Conservation (phyloP, 495 filamentous ascomycete genomes). For the Aspergillus olivimuriae region DNA sequence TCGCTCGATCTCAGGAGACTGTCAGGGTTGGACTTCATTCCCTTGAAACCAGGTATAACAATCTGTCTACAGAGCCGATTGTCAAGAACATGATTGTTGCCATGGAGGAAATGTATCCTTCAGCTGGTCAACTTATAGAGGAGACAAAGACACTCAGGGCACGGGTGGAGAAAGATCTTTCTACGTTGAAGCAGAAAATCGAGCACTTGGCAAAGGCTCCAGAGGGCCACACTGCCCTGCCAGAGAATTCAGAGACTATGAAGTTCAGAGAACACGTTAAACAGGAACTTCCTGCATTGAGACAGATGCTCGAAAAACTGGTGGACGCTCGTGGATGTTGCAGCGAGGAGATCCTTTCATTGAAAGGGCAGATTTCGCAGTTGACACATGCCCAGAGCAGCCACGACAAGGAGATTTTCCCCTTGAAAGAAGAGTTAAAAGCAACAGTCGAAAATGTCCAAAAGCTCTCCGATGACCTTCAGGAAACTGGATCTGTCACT, state of each 20-base stretch:
- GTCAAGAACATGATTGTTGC: slow-evolving; percentile 28
- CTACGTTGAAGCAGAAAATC: too few relatives aligned
- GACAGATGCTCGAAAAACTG: not conserved
- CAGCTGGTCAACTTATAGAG: slow-evolving; percentile 11
- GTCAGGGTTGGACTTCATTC: slow-evolving; percentile 26
- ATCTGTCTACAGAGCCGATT: slow-evolving; percentile 26
- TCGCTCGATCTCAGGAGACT: slow-evolving; percentile 5
- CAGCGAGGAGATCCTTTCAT: too few relatives aligned
- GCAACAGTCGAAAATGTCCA: too few relatives aligned
- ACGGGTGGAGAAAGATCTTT: slow-evolving; percentile 2
- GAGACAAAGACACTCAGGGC: slow-evolving; percentile 4
- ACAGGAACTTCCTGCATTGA: not conserved
- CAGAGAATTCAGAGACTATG: too few relatives aligned
- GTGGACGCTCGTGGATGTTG: not conserved
- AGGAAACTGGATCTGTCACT: too few relatives aligned
- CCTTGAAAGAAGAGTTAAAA: too few relatives aligned
- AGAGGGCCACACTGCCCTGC: too few relatives aligned
- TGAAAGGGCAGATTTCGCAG: too few relatives aligned
- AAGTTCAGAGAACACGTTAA: not conserved
- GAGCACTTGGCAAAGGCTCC: too few relatives aligned
- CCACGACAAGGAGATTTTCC: too few relatives aligned
- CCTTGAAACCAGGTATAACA: slow-evolving; percentile 31
- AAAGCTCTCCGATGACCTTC: too few relatives aligned
- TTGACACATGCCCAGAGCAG: too few relatives aligned
- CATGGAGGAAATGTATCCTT: slow-evolving; percentile 35